Conservation (phyloP, 805 yeast species). For the Monosporozyma unispora region DNA sequence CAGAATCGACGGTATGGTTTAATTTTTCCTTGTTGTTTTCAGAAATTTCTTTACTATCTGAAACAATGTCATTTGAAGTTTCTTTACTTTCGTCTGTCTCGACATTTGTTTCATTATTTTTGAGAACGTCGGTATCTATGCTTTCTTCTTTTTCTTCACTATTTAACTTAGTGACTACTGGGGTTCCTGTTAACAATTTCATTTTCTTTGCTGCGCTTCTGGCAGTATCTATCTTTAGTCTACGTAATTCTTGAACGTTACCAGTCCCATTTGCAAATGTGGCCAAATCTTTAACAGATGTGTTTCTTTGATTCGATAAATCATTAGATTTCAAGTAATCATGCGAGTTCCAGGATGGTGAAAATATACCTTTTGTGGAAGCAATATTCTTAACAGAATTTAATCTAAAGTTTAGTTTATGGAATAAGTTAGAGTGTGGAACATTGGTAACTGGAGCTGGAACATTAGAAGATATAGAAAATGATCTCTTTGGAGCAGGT, state of each 20-base stretch:
- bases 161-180: conserved; percentile 15
- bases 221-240: conserved; percentile 33
- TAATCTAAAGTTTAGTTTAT: conserved; percentile 32
- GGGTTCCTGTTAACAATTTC: conserved; percentile 28
- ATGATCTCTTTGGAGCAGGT: conserved; percentile 9
- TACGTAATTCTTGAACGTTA: conserved; percentile 27
- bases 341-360: conserved; percentile 19
- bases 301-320: neutral
- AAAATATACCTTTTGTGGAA: conserved; percentile 32
- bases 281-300: conserved; percentile 7
- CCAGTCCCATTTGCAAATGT: conserved; percentile 6
- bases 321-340: neutral
- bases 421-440: conserved; percentile 26
- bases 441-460: conserved; percentile 12
- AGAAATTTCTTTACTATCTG: neutral
- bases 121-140: neutral
- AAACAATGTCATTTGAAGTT: neutral
- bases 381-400: conserved; percentile 21
- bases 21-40: neutral
- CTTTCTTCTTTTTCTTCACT: conserved; percentile 2
- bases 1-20: neutral
- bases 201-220: conserved; percentile 38
- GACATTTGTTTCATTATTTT: neutral
- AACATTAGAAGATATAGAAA: conserved; percentile 12
- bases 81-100: neutral